Evolutionary conservation across 305 asterid species (phyloP), one percentile per base, ranked within the genome.

Genomic region (Ilex paraguariensis): DNA sequence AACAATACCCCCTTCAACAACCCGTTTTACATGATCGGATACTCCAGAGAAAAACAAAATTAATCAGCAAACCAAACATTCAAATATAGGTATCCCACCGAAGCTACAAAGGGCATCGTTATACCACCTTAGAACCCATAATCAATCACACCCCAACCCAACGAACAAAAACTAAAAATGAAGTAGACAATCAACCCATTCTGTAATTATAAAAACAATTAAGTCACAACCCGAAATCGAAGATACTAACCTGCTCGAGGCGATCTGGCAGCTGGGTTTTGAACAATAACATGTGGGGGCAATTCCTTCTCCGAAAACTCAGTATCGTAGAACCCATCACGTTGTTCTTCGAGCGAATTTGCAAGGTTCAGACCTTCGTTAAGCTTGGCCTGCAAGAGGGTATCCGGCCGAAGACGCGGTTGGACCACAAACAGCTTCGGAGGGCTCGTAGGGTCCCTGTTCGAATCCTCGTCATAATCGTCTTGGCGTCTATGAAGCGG

Each of bases 251-350:
- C 98, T 53, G 91, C 96, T 10, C 85, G 89, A 73, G 78, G 79
- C 28, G 85, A 57, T 62, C 82, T 77, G 48, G 82, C 76, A 36
- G 75, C 67, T 2, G 98, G 97, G 51, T 93, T 81, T 80, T 93
- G 98, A 59, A 93, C 98, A 70, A 93, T 82, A 33, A 87, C 68
- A 80, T 87, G 97, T 66, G 86, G 94, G 13, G 95, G 95, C 74
- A 66, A 70, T 70, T 73, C 83, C 57, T 79, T 87, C 61, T 84
- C 82, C 57, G 78, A 72, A 62, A 81, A 84, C 65, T 83, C 84
- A 33, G 88, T 75, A 60, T 64, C 79, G 40, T 82, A 84, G 63
- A 66, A 63, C 44, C 88, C 95, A 75, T 88, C 87, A 21, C 96
- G 83, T 79, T 81, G 97, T 28, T 92, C 84, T 57, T 92, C 96